These are phyloP conservation scores for Apiotrichum siamense DNA, from an alignment of 1,284 basidiomycete species.

Conservation along the genomic window DNA sequence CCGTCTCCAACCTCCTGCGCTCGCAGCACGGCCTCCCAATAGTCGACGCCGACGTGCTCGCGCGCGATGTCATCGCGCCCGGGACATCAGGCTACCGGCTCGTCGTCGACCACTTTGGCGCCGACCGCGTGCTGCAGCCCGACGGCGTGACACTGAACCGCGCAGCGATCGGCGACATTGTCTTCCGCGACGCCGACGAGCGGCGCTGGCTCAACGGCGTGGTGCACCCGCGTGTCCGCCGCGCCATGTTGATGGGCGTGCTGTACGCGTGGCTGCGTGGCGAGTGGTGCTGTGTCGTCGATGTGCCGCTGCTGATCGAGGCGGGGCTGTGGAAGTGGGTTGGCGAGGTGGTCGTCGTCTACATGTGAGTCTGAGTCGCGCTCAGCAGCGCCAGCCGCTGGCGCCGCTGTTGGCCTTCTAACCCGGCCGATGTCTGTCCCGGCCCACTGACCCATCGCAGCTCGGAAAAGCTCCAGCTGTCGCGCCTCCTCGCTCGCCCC, in stretches of 20 bases:
- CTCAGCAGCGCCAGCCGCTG: not conserved
- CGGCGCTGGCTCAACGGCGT: slow-evolving; percentile 73
- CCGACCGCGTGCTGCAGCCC: slow-evolving; percentile 55
- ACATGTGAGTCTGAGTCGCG: slow-evolving; percentile 52
- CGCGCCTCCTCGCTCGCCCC: slow-evolving; percentile 65
- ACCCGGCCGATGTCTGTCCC: not conserved
- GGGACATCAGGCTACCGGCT: slow-evolving; percentile 66
- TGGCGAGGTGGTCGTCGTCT: slow-evolving; percentile 78
- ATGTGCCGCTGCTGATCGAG: slow-evolving; percentile 92
- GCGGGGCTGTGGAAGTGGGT: slow-evolving; percentile 80
- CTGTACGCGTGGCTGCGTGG: slow-evolving; percentile 70
- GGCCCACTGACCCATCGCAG: slow-evolving; percentile 56
- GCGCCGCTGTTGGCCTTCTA: not conserved
- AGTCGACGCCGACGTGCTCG: slow-evolving; percentile 87
- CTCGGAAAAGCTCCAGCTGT: slow-evolving; percentile 58
- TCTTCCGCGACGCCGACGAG: slow-evolving; percentile 72
- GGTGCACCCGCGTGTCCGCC: slow-evolving; percentile 80
- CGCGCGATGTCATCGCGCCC: slow-evolving; percentile 79
- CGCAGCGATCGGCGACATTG: slow-evolving; percentile 72
- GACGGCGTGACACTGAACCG: slow-evolving; percentile 70
- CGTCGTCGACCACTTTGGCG: slow-evolving; percentile 69
- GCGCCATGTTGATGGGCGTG: slow-evolving; percentile 66
- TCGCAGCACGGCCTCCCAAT: slow-evolving; percentile 60
- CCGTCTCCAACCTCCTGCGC: slow-evolving; percentile 70
- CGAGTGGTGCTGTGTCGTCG: slow-evolving; percentile 71